A percentile compares a stretch with the other conserved stretches of the same genome.
phyloP scores from a whole-genome alignment of 2,329 filamentous ascomycete species.

The Aureobasidium sp. region DNA sequence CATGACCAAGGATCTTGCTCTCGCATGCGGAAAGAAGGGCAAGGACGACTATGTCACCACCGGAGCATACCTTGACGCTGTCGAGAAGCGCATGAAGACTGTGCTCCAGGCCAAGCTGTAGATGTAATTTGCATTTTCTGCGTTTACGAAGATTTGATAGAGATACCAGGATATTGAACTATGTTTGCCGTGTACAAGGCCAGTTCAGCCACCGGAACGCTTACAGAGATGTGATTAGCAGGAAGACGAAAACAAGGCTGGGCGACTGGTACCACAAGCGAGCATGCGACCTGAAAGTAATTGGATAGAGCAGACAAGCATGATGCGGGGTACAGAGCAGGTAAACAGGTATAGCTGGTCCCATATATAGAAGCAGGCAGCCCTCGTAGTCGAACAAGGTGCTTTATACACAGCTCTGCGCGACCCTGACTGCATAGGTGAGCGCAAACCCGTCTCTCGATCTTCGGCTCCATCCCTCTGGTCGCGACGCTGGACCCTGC shows the following conservation, averaged over 20 bases:
- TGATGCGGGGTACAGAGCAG: not conserved
- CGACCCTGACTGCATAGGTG: conserved; percentile 2
- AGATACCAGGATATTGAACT: conserved; percentile 2
- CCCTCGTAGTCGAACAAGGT: not conserved
- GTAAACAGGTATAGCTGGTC: not conserved
- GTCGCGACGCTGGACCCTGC: not conserved
- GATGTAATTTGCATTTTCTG: not conserved
- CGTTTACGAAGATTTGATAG: not conserved
- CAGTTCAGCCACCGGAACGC: not conserved
- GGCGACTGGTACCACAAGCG: not conserved
- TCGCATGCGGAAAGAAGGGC: conserved; percentile 81
- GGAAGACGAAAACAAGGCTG: not conserved
- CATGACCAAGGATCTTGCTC: conserved; percentile 99
- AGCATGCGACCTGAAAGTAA: not conserved
- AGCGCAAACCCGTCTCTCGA: not conserved
- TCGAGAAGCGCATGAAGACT: conserved; percentile 79
- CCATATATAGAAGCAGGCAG: not conserved
- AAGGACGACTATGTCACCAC: conserved; percentile 87
- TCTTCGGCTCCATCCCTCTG: no score
- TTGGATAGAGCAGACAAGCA: not conserved
- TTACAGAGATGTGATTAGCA: not conserved
- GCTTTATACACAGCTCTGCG: not conserved
- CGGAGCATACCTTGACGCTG: conserved; percentile 80
- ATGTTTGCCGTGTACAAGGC: not conserved
- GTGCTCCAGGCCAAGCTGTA: conserved; percentile 70